These are phyloP conservation scores for Boletus reticuloceps DNA, from an alignment of 768 basidiomycete genomes.

Conservation along the genomic window DNA sequence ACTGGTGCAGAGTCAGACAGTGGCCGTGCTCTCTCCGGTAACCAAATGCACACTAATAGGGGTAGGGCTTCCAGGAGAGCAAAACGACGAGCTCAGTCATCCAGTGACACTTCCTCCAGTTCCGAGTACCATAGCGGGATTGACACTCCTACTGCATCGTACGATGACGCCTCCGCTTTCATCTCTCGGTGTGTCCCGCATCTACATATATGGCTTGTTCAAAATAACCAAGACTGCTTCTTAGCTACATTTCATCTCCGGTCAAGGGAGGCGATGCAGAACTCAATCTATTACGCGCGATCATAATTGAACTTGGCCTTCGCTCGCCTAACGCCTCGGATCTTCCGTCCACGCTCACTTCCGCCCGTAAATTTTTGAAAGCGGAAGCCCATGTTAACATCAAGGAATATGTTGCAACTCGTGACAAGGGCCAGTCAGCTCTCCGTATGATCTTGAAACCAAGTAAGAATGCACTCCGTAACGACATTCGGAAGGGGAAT, in stretches of 20 bases:
- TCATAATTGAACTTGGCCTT: conserved; percentile 77
- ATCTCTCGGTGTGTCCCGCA: conserved; percentile 24
- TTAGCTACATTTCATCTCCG: conserved; percentile 25
- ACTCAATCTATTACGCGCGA: conserved; percentile 65
- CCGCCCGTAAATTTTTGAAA: conserved; percentile 69
- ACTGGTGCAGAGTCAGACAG: conserved; percentile 9
- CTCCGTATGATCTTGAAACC: conserved; percentile 62
- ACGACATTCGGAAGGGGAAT: conserved; percentile 52
- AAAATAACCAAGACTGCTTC: background rate
- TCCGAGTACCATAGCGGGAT: conserved; percentile 9
- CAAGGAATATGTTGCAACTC: conserved; percentile 66
- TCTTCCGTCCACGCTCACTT: conserved; percentile 58
- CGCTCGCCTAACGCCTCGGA: conserved; percentile 38
- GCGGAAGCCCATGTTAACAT: conserved; percentile 68
- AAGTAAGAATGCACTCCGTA: conserved; percentile 57
- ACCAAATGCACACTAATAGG: background rate
- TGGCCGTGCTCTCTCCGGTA: background rate
- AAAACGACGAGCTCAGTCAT: background rate
- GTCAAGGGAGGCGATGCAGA: conserved; percentile 23
- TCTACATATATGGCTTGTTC: background rate
- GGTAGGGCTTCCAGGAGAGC: background rate
- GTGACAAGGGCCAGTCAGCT: conserved; percentile 60
- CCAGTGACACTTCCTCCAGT: conserved; percentile 1
- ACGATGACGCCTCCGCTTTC: conserved; percentile 25
- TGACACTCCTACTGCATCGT: conserved; percentile 17